Conservation (phyloP, 2,329 filamentous ascomycete species). For the Aspergillus viridinutans region DNA sequence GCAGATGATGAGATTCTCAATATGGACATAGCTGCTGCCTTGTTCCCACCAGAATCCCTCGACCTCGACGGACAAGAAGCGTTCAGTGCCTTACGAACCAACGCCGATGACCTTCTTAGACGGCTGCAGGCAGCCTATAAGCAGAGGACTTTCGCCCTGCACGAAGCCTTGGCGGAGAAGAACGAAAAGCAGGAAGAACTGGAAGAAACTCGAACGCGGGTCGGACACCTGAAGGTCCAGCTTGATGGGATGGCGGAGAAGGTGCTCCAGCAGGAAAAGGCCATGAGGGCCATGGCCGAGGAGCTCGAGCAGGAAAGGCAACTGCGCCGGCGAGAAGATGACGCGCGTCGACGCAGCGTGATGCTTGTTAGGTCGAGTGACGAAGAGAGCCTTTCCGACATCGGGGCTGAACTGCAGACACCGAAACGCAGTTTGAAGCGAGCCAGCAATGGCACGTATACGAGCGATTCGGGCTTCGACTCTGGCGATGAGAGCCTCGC, state of each 20-base stretch:
- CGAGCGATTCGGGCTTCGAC: conserved; percentile 57
- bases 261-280: conserved; percentile 53
- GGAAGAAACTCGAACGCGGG: conserved; percentile 56
- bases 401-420: conserved; percentile 31
- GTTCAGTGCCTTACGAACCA: conserved; percentile 54
- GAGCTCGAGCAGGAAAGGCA: conserved; percentile 45
- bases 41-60: conserved; percentile 51
- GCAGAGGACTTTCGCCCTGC: conserved; percentile 47
- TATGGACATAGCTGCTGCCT: conserved; percentile 50
- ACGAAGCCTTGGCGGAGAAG: conserved; percentile 51
- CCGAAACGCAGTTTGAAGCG: conserved; percentile 34
- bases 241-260: conserved; percentile 57
- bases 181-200: conserved; percentile 58
- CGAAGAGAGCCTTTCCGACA: conserved; percentile 29
- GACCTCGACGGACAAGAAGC: conserved; percentile 50
- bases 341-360: conserved; percentile 33
- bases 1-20: conserved; percentile 52
- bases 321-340: conserved; percentile 36
- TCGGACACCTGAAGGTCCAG: conserved; percentile 56
- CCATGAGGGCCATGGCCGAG: conserved; percentile 50
- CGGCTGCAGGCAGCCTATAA: conserved; percentile 56
- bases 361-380: conserved; percentile 29
- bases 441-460: conserved; percentile 38
- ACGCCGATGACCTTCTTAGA: conserved; percentile 52
- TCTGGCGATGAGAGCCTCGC: conserved; percentile 53